These are phyloP conservation scores for Coelastrella sp. DNA, from an alignment of 139 green algal genomes.

Conservation along the genomic window DNA sequence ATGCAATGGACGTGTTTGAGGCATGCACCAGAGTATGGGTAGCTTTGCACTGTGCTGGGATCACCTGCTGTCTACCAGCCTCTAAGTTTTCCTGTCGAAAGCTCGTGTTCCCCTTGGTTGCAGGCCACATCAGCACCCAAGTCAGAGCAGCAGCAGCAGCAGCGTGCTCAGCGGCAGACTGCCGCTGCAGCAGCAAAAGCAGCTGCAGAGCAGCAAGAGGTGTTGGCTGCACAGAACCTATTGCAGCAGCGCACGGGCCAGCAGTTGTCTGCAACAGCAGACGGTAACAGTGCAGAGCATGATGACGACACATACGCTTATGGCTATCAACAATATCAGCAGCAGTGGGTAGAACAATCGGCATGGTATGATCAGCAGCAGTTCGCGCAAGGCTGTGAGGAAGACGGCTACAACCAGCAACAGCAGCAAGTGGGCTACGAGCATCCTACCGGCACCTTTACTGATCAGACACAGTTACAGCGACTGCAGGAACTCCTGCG, in stretches of 20 bases:
- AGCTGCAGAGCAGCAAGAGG: not conserved
- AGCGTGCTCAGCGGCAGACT: not conserved
- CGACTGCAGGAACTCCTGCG: conserved; percentile 2
- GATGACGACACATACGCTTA: not conserved
- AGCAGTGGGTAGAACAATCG: not conserved
- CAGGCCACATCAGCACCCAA: not conserved
- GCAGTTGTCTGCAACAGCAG: conserved; percentile 5
- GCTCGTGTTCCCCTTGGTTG: not conserved
- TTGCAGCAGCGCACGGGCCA: not conserved
- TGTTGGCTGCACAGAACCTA: not conserved
- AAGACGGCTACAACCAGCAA: not conserved
- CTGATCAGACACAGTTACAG: conserved; percentile 1
- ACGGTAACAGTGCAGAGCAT: not conserved
- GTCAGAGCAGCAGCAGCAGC: not conserved
- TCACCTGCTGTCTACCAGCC: not conserved
- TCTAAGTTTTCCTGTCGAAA: not conserved
- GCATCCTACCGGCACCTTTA: not conserved
- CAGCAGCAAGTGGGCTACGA: not conserved
- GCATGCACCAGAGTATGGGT: too few species aligned
- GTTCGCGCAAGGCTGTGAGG: not conserved
- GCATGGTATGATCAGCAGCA: not conserved
- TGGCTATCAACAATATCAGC: not conserved
- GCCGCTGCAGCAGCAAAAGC: not conserved
- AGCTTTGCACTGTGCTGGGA: too few species aligned
- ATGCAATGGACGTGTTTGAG: too few species aligned